phyloP scores from a whole-genome alignment of 371 early-diverging fungal genomes.

The Haplosporangium sp. region DNA sequence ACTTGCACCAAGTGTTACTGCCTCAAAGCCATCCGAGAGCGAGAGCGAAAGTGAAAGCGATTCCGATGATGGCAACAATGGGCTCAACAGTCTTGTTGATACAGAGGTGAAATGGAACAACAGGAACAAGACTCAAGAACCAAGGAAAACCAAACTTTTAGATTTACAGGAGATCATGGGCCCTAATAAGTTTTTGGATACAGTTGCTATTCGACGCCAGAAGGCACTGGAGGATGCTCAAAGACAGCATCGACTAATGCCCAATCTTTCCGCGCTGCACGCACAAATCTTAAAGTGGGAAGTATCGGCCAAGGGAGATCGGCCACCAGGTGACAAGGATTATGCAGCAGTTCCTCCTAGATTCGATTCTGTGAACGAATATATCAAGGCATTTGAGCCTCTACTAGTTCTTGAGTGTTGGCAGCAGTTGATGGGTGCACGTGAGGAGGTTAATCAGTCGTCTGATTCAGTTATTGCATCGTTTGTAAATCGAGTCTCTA shows the following conservation, averaged over 20 bases:
- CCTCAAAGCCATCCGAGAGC: conserved; percentile 2
- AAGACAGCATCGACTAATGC: conserved; percentile 61
- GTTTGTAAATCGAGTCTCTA: conserved; percentile 68
- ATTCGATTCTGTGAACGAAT: conserved; percentile 72
- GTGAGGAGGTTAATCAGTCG: conserved; percentile 69
- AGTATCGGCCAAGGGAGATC: conserved; percentile 58
- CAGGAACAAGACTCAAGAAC: conserved; percentile 25
- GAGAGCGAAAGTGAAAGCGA: conserved; percentile 40
- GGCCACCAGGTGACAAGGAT: conserved; percentile 59
- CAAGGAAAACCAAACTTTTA: conserved; percentile 50
- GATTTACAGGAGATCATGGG: conserved; percentile 41
- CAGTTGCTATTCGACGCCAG: conserved; percentile 27
- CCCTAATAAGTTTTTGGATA: conserved; percentile 16
- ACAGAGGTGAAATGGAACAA: conserved; percentile 39
- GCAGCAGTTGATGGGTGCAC: conserved; percentile 81
- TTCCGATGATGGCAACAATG: conserved; percentile 24
- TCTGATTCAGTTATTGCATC: conserved; percentile 61
- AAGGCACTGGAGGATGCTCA: conserved; percentile 37
- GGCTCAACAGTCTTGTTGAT: conserved; percentile 39
- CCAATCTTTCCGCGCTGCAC: conserved; percentile 61
- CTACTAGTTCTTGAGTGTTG: conserved; percentile 88
- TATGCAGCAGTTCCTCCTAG: conserved; percentile 62
- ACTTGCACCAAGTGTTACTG: neutral
- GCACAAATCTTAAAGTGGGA: conserved; percentile 69
- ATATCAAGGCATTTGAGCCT: conserved; percentile 81